These are phyloP conservation scores for Henckelia pumila DNA, from an alignment of 257 asterid genomes.

Conservation along the genomic window DNA sequence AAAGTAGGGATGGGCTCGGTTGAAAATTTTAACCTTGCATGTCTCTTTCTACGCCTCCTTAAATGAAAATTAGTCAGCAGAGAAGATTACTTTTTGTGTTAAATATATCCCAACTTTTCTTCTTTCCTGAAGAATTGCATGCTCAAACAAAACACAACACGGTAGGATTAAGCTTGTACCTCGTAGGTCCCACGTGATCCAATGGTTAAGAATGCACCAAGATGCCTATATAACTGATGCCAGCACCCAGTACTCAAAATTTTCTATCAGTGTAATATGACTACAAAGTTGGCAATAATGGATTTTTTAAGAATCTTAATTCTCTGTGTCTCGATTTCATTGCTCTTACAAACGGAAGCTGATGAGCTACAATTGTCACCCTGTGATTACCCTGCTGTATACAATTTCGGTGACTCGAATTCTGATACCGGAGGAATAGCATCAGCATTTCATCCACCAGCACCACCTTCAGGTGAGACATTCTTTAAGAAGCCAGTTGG, in stretches of 20 bases:
- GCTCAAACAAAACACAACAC: neutral
- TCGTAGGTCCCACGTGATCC: neutral
- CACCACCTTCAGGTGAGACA: conserved; percentile 46
- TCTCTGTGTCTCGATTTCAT: conserved; percentile 11
- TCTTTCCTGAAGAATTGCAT: neutral
- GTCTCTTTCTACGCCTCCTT: too few relatives aligned
- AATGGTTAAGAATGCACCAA: neutral
- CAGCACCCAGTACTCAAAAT: neutral
- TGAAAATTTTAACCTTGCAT: too few relatives aligned
- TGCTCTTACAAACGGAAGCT: conserved; percentile 14
- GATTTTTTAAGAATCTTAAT: neutral
- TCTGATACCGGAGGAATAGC: conserved; percentile 65
- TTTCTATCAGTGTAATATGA: neutral
- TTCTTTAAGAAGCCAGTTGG: conserved; percentile 52
- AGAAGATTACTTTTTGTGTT: too few relatives aligned
- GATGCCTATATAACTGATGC: conserved; percentile 10
- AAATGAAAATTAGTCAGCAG: neutral
- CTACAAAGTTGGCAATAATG: conserved; percentile 2
- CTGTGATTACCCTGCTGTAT: conserved; percentile 51
- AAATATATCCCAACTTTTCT: neutral
- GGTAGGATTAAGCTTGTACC: neutral
- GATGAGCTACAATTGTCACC: neutral
- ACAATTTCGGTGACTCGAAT: conserved; percentile 70
- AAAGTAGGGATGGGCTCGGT: neutral
- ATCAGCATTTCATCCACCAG: conserved; percentile 51